Percentiles rank a stretch among this genome's conserved stretches.
phyloP scores from a whole-genome alignment of 768 basidiomycete species.

The Boletus tomentosulus region DNA sequence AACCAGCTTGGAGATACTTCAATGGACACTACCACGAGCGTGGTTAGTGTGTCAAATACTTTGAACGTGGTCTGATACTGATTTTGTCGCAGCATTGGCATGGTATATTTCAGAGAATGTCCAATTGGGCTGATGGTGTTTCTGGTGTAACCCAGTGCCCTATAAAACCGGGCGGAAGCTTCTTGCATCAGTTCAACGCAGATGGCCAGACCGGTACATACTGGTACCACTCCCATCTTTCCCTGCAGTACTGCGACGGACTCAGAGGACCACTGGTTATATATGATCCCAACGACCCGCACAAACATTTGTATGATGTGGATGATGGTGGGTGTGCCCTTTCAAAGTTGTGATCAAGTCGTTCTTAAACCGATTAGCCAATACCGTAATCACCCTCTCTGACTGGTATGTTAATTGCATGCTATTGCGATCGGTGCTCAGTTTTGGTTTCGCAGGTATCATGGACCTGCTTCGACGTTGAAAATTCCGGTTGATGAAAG shows the following conservation, averaged over 20 bases:
- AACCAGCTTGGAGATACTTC: constrained; percentile 41
- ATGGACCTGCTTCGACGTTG: constrained; percentile 11
- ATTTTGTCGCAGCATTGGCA: constrained; percentile 39
- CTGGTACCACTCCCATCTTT: constrained; percentile 36
- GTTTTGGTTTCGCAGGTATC: constrained; percentile 12
- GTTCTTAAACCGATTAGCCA: constrained; percentile 16
- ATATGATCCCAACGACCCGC: constrained; percentile 42
- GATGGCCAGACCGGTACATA: constrained; percentile 24
- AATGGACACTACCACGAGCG: constrained; percentile 48
- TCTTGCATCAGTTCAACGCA: not conserved
- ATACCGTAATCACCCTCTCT: constrained; percentile 43
- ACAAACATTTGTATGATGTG: not conserved
- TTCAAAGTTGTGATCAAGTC: too few relatives aligned
- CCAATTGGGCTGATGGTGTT: constrained; percentile 45
- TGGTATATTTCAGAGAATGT: constrained; percentile 1
- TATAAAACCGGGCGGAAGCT: constrained; percentile 11
- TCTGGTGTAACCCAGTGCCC: constrained; percentile 36
- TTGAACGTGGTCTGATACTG: not conserved
- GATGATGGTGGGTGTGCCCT: too few relatives aligned
- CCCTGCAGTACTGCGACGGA: constrained; percentile 38
- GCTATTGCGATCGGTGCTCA: constrained; percentile 27
- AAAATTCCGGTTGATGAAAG: constrained; percentile 12
- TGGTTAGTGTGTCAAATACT: constrained; percentile 35
- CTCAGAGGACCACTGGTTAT: constrained; percentile 33
- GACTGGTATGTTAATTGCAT: constrained; percentile 5